Percentiles rank a stretch among this genome's conserved stretches.
Evolutionary conservation across 2,329 filamentous ascomycete genomes (phyloP).

Genomic region (Helotiales sp.): DNA sequence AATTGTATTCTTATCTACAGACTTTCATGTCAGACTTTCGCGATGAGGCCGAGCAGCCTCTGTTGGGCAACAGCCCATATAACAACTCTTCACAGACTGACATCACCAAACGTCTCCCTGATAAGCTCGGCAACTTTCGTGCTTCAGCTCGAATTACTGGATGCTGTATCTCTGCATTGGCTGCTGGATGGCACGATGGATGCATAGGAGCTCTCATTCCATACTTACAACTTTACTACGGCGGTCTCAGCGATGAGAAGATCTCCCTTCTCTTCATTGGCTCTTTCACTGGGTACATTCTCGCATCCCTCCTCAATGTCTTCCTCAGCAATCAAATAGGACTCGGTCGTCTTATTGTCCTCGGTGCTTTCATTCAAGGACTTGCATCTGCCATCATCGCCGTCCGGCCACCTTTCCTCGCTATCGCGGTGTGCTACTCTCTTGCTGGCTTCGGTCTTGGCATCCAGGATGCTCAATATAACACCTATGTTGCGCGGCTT

Average conservation of each 20-base stretch:
- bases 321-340: slow-evolving; percentile 9
- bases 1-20: background rate
- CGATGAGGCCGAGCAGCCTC: slow-evolving; percentile 2
- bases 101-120: background rate
- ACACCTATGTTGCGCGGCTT: slow-evolving; percentile 11
- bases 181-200: slow-evolving; percentile 12
- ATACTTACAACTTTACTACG: slow-evolving; percentile 12
- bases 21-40: background rate
- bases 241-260: slow-evolving; percentile 8
- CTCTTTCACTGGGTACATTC: slow-evolving; percentile 9
- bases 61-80: background rate
- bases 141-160: slow-evolving; percentile 9
- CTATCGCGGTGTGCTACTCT: slow-evolving; percentile 7
- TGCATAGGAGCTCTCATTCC: slow-evolving; percentile 12
- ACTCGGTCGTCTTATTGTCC: slow-evolving; percentile 6
- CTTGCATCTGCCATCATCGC: slow-evolving; percentile 10
- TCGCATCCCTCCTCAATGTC: slow-evolving; percentile 10
- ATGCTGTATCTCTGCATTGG: slow-evolving; percentile 3
- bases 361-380: slow-evolving; percentile 8
- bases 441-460: slow-evolving; percentile 11
- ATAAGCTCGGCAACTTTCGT: background rate
- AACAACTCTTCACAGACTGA: background rate
- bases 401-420: slow-evolving; percentile 5
- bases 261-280: slow-evolving; percentile 9
- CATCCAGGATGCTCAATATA: slow-evolving; percentile 14